These are phyloP conservation scores for Lipomyces anomalus DNA, from an alignment of 805 yeast genomes.

Conservation along the genomic window DNA sequence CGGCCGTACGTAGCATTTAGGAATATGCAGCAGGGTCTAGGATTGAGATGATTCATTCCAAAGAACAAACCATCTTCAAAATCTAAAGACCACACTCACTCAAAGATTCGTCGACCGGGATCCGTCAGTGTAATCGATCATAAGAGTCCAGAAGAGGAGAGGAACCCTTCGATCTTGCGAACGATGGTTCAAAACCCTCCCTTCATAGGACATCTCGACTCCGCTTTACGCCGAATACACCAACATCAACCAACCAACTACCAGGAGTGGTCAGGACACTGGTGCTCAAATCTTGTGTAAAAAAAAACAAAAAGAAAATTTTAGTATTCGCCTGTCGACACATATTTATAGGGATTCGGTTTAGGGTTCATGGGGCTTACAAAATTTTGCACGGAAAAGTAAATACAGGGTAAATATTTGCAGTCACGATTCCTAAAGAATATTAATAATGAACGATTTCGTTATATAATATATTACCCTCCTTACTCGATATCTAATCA, in stretches of 20 bases:
- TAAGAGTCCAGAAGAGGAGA: not conserved
- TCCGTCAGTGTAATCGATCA: conserved; percentile 30
- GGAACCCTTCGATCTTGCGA: not conserved
- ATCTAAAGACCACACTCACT: conserved; percentile 50
- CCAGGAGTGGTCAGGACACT: not conserved
- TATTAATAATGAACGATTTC: no score
- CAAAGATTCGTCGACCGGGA: conserved; percentile 98
- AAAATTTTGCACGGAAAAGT: no score
- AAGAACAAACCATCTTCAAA: conserved; percentile 33
- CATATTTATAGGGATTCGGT: not conserved
- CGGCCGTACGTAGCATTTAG: conserved; percentile 96
- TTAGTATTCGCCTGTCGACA: not conserved
- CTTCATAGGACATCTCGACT: not conserved
- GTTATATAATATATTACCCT: no score
- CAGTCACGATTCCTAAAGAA: no score
- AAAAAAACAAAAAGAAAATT: no score
- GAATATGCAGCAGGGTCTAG: conserved; percentile 92
- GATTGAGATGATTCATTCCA: conserved; percentile 59
- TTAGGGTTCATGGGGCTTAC: not conserved
- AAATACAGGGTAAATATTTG: not conserved
- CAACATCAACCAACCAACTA: not conserved
- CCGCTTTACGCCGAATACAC: not conserved
- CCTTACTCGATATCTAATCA: no score
- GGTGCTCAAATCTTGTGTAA: not conserved
- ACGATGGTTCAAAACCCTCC: not conserved